Percentiles rank a stretch among this genome's conserved stretches.
phyloP scores from a whole-genome alignment of 768 basidiomycete genomes.

The Gelatoporia subvermispora region DNA sequence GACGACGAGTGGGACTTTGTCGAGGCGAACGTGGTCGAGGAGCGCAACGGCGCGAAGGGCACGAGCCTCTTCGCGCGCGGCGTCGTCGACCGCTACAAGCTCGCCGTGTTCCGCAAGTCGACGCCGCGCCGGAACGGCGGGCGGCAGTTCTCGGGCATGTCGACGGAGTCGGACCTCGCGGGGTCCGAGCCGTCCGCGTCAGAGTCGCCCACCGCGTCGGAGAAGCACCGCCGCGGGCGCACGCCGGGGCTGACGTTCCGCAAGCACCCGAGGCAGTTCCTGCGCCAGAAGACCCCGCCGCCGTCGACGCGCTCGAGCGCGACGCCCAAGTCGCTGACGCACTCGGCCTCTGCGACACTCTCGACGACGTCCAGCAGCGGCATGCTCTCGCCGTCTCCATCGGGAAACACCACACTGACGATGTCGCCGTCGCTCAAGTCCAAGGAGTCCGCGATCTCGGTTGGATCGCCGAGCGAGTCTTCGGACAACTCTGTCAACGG shows the following conservation, averaged over 20 bases:
- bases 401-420: constrained; percentile 37
- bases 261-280: constrained; percentile 67
- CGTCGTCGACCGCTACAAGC: constrained; percentile 80
- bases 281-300: constrained; percentile 66
- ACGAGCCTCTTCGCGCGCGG: constrained; percentile 87
- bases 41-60: constrained; percentile 74
- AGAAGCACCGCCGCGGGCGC: constrained; percentile 64
- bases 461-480: constrained; percentile 65
- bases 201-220: constrained; percentile 42
- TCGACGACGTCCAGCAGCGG: constrained; percentile 43
- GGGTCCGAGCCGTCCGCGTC: constrained; percentile 28
- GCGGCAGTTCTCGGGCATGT: constrained; percentile 54
- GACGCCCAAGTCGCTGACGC: constrained; percentile 32
- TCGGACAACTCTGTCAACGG: constrained; percentile 66
- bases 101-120: constrained; percentile 83
- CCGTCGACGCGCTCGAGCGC: constrained; percentile 32
- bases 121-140: constrained; percentile 47
- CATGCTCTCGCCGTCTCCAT: constrained; percentile 61
- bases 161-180: constrained; percentile 45
- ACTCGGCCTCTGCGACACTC: constrained; percentile 44
- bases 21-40: constrained; percentile 64
- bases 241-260: constrained; percentile 66
- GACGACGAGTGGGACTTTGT: constrained; percentile 92
- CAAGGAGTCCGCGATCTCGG: constrained; percentile 73
- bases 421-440: constrained; percentile 71